Conservation (phyloP, 1,284 basidiomycete species). For the Malassezia obtusa region DNA sequence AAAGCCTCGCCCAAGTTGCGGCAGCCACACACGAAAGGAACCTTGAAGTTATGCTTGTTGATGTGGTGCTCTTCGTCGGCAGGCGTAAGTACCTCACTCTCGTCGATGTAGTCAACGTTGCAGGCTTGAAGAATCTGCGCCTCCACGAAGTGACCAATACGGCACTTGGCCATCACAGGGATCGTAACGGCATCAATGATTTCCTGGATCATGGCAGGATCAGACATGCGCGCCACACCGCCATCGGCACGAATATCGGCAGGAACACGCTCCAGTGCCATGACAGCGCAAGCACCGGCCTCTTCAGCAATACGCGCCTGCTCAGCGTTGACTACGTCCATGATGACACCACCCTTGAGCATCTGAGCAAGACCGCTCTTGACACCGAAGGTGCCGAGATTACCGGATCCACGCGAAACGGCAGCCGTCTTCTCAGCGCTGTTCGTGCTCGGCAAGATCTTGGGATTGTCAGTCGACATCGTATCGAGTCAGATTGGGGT, state of each 20-base stretch:
- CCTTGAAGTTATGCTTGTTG: constrained; percentile 59
- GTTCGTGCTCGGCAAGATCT: constrained; percentile 37
- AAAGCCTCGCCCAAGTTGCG: constrained; percentile 70
- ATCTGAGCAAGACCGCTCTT: constrained; percentile 58
- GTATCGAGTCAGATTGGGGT: not conserved
- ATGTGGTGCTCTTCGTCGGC: constrained; percentile 58
- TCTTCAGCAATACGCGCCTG: constrained; percentile 93
- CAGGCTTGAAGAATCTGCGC: constrained; percentile 78
- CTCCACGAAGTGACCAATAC: constrained; percentile 82
- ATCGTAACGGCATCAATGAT: constrained; percentile 60
- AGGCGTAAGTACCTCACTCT: constrained; percentile 85
- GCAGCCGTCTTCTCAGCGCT: constrained; percentile 33
- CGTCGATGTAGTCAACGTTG: constrained; percentile 94
- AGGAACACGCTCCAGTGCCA: constrained; percentile 78
- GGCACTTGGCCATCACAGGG: constrained; percentile 70
- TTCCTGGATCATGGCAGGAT: constrained; percentile 88
- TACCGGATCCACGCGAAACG: constrained; percentile 51
- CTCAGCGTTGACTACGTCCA: constrained; percentile 61
- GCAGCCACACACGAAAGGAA: constrained; percentile 57
- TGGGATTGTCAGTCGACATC: constrained; percentile 48
- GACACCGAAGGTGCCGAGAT: constrained; percentile 75
- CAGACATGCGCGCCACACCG: constrained; percentile 51
- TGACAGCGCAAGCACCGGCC: constrained; percentile 93
- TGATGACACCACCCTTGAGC: constrained; percentile 50
- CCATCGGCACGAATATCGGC: constrained; percentile 64